These are phyloP conservation scores for Trifolium pratense DNA, from an alignment of 306 rosid genomes.

Conservation along the genomic window DNA sequence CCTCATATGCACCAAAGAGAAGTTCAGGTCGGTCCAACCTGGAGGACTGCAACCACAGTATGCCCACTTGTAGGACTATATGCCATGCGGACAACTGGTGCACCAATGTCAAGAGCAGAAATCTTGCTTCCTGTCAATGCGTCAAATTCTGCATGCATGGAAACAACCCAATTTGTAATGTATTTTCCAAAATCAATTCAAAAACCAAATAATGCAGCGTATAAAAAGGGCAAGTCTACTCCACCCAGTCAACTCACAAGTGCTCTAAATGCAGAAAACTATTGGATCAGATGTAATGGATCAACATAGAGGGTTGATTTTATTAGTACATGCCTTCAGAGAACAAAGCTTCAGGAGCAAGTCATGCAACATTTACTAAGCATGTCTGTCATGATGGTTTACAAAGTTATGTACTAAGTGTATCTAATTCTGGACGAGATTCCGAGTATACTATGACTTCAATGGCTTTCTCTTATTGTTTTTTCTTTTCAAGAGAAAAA, in stretches of 20 bases:
- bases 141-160: slow-evolving; percentile 73
- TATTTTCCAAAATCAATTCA: slow-evolving; percentile 25
- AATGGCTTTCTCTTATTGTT: slow-evolving; percentile 5
- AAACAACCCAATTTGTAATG: slow-evolving; percentile 30
- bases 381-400: not conserved
- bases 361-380: not conserved
- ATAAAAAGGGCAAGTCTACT: slow-evolving; percentile 21
- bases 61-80: slow-evolving; percentile 91
- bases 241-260: slow-evolving; percentile 24
- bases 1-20: slow-evolving; percentile 31
- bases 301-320: slow-evolving; percentile 3
- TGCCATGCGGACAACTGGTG: slow-evolving; percentile 91
- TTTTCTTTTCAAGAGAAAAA: slow-evolving; percentile 3
- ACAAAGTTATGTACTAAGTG: not conserved
- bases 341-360: slow-evolving; percentile 26
- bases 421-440: slow-evolving; percentile 5
- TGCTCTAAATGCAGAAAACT: slow-evolving; percentile 1
- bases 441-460: slow-evolving; percentile 9
- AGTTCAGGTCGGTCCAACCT: slow-evolving; percentile 56
- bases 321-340: slow-evolving; percentile 1
- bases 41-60: slow-evolving; percentile 83
- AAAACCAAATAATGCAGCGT: slow-evolving; percentile 8
- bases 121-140: slow-evolving; percentile 94
- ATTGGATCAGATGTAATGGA: slow-evolving; percentile 7
- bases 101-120: slow-evolving; percentile 85